Evolutionary conservation across 805 yeast species (phyloP).

Genomic region (Yamadazyma tumulicola): DNA sequence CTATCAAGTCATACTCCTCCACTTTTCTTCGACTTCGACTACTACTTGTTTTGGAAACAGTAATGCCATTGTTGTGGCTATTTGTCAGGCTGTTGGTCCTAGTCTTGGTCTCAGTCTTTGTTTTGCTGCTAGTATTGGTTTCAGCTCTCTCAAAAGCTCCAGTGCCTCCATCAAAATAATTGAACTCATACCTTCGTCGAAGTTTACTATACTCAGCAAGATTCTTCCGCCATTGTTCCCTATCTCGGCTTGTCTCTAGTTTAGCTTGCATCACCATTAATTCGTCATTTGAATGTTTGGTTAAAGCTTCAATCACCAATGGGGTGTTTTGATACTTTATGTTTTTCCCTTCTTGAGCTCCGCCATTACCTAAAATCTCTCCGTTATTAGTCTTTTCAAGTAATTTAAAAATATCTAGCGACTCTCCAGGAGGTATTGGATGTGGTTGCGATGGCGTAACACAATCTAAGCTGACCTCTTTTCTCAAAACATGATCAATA

Average conservation of each 20-base stretch:
- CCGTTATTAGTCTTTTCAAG: slow-evolving; percentile 34
- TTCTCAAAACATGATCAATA: slow-evolving; percentile 80
- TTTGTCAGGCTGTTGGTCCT: too few species aligned
- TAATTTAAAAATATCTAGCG: slow-evolving; percentile 56
- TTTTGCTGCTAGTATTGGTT: too few species aligned
- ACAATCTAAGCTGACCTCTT: slow-evolving; percentile 90
- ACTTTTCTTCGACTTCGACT: too few species aligned
- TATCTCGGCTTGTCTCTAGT: slow-evolving; percentile 25
- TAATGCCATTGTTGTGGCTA: too few species aligned
- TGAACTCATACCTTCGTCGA: slow-evolving; percentile 3
- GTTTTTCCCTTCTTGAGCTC: not conserved
- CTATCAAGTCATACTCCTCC: too few species aligned
- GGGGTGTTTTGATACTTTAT: slow-evolving; percentile 1
- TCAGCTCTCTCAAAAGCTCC: too few species aligned
- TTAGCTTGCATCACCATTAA: slow-evolving; percentile 20
- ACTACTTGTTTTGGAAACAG: too few species aligned
- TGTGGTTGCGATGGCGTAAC: slow-evolving; percentile 81
- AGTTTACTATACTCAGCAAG: slow-evolving; percentile 14
- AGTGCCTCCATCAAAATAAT: slow-evolving; percentile 5
- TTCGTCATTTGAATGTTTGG: slow-evolving; percentile 17
- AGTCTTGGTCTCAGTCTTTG: too few species aligned
- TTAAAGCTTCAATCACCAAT: slow-evolving; percentile 20
- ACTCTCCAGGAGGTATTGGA: slow-evolving; percentile 76
- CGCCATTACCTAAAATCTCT: slow-evolving; percentile 10
- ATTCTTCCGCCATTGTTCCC: slow-evolving; percentile 23